Conservation (phyloP, 2,329 filamentous ascomycete species). For the Neoascochyta sp. region DNA sequence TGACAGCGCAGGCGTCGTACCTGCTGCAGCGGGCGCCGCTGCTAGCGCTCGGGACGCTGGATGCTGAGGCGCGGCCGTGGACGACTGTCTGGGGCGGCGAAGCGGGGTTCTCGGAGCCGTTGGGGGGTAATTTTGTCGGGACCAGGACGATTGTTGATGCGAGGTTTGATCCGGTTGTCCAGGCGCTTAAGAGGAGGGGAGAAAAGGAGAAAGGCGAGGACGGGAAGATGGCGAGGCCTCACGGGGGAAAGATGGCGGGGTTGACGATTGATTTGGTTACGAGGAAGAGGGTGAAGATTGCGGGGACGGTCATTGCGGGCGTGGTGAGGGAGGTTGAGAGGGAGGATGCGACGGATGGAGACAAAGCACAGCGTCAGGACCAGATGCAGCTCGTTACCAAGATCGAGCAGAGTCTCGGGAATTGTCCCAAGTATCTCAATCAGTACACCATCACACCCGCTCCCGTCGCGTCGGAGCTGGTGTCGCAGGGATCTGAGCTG, state of each 20-base stretch:
- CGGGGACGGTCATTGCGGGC: conserved; percentile 65
- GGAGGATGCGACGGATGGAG: conserved; percentile 22
- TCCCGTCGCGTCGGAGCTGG: conserved; percentile 51
- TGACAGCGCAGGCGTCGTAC: conserved; percentile 59
- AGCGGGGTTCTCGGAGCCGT: conserved; percentile 60
- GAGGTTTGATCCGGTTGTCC: conserved; percentile 65
- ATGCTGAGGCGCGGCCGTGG: conserved; percentile 65
- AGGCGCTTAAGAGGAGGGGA: conserved; percentile 47
- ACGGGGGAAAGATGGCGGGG: conserved; percentile 52
- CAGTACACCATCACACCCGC: conserved; percentile 61
- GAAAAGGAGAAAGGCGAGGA: conserved; percentile 2
- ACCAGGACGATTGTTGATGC: conserved; percentile 60
- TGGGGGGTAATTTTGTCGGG: conserved; percentile 62
- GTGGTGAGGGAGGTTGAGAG: conserved; percentile 44
- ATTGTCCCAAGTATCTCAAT: conserved; percentile 86
- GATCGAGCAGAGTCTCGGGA: conserved; percentile 70
- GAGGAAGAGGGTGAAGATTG: conserved; percentile 70
- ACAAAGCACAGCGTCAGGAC: conserved; percentile 22
- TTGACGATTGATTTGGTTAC: conserved; percentile 62
- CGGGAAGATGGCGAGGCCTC: conserved; percentile 3
- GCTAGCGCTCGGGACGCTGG: conserved; percentile 69
- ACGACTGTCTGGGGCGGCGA: conserved; percentile 75
- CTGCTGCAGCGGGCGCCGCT: conserved; percentile 63
- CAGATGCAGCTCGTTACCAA: conserved; percentile 61
- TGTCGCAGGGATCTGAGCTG: conserved; percentile 50